Percentiles rank a stretch among this genome's conserved stretches.
These are phyloP conservation scores for Fusarium sp. DNA, from an alignment of 2,329 filamentous ascomycete genomes.

Conservation along the genomic window DNA sequence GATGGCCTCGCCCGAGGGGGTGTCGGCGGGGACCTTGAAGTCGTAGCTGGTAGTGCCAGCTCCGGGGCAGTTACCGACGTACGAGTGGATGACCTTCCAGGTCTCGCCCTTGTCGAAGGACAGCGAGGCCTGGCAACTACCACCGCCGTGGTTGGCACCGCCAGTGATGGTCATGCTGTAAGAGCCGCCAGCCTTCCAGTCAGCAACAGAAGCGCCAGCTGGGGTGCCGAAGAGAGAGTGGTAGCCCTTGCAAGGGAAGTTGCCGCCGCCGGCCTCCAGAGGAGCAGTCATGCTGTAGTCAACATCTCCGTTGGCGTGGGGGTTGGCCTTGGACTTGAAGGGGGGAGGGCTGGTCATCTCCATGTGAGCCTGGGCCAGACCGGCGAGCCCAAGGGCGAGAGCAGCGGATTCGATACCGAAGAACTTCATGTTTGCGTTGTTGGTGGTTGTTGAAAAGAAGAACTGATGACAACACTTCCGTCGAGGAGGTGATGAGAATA, in stretches of 20 bases:
- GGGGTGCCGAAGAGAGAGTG: slow-evolving; percentile 59
- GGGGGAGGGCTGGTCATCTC: slow-evolving; percentile 64
- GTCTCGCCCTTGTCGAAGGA: slow-evolving; percentile 77
- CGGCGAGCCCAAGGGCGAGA: slow-evolving; percentile 54
- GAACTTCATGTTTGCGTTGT: slow-evolving; percentile 54
- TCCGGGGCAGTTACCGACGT: slow-evolving; percentile 65
- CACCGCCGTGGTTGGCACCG: slow-evolving; percentile 72
- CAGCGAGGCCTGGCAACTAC: slow-evolving; percentile 80
- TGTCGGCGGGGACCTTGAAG: slow-evolving; percentile 74
- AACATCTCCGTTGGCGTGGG: slow-evolving; percentile 57
- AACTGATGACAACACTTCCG: slow-evolving; percentile 19
- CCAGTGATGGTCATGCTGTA: slow-evolving; percentile 74
- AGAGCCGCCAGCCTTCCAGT: slow-evolving; percentile 69
- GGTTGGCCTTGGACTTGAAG: slow-evolving; percentile 64
- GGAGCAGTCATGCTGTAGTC: slow-evolving; percentile 81
- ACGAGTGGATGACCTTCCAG: slow-evolving; percentile 75
- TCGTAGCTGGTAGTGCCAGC: slow-evolving; percentile 61
- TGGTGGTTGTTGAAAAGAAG: slow-evolving; percentile 5
- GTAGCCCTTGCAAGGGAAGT: slow-evolving; percentile 82
- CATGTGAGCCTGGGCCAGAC: slow-evolving; percentile 65
- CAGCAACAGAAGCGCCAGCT: slow-evolving; percentile 64
- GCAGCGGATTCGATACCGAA: slow-evolving; percentile 47
- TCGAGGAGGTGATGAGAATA: slow-evolving; percentile 8
- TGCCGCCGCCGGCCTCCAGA: slow-evolving; percentile 66
- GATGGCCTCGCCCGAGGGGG: slow-evolving; percentile 69